A percentile compares a stretch with the other conserved stretches of the same genome.
phyloP scores from a whole-genome alignment of 208 protist genomes.

The Naegleria gruberi region DNA sequence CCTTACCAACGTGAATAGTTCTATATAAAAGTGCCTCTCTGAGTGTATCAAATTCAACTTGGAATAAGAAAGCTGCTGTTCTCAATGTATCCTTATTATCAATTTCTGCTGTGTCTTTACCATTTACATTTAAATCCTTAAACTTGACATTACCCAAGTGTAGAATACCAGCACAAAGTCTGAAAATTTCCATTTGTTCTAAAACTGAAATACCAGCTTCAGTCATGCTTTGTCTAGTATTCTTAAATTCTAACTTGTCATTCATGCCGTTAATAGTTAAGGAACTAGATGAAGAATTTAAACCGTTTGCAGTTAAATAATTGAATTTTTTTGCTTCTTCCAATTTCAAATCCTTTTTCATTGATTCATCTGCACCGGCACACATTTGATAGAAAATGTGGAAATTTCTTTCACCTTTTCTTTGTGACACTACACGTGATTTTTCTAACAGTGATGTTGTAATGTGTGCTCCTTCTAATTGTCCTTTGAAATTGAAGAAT shows the following conservation, averaged over 20 bases:
- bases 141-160: slow-evolving; percentile 39
- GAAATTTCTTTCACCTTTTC: slow-evolving; percentile 54
- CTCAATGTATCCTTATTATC: slow-evolving; percentile 22
- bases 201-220: background rate
- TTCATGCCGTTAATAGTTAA: background rate
- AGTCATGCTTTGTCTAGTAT: background rate
- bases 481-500: slow-evolving; percentile 34
- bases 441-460: slow-evolving; percentile 60
- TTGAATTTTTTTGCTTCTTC: background rate
- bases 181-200: slow-evolving; percentile 4
- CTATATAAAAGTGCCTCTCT: slow-evolving; percentile 46
- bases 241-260: slow-evolving; percentile 4
- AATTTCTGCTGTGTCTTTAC: background rate
- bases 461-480: slow-evolving; percentile 35
- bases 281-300: background rate
- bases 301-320: background rate
- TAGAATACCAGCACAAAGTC: slow-evolving; percentile 1
- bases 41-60: slow-evolving; percentile 39
- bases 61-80: slow-evolving; percentile 38
- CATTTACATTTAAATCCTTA: background rate
- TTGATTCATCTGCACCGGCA: background rate
- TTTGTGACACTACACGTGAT: slow-evolving; percentile 53
- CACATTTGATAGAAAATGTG: slow-evolving; percentile 55
- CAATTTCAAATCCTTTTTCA: background rate
- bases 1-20: slow-evolving; percentile 42